phyloP scores from a whole-genome alignment of 2,329 filamentous ascomycete genomes.

The Diaporthe caulivora region DNA sequence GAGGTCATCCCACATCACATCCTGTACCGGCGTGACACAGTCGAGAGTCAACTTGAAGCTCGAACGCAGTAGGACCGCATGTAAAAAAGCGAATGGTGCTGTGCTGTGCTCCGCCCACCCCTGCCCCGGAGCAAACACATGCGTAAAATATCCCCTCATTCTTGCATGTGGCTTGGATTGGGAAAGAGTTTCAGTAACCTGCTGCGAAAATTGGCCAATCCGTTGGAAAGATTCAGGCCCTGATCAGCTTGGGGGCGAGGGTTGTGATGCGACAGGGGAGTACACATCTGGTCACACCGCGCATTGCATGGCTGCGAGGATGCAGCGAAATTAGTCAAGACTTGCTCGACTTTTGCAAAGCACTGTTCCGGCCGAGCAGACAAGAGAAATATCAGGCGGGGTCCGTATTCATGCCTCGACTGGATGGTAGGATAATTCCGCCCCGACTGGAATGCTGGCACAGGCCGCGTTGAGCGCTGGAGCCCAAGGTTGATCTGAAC shows the following conservation, averaged over 20 bases:
- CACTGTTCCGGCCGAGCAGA: no score
- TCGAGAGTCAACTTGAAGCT: neutral
- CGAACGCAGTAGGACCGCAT: neutral
- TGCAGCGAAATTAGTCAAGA: neutral
- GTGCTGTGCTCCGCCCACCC: neutral
- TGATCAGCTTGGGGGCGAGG: neutral
- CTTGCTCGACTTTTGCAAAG: neutral
- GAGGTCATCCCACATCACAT: neutral
- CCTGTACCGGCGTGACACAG: neutral
- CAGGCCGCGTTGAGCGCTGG: neutral
- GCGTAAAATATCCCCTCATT: neutral
- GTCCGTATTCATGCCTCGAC: neutral
- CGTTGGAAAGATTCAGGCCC: neutral
- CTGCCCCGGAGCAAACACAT: neutral
- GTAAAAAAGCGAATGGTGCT: neutral
- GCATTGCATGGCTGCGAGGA: neutral
- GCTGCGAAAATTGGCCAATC: neutral
- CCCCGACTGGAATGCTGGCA: neutral
- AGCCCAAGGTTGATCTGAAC: neutral
- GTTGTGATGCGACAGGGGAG: neutral
- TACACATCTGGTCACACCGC: neutral
- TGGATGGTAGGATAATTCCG: neutral
- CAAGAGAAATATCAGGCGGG: neutral
- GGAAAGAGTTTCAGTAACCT: neutral
- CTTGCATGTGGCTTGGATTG: neutral